These are phyloP conservation scores for Imleria badia DNA, from an alignment of 768 basidiomycete genomes.

Conservation along the genomic window DNA sequence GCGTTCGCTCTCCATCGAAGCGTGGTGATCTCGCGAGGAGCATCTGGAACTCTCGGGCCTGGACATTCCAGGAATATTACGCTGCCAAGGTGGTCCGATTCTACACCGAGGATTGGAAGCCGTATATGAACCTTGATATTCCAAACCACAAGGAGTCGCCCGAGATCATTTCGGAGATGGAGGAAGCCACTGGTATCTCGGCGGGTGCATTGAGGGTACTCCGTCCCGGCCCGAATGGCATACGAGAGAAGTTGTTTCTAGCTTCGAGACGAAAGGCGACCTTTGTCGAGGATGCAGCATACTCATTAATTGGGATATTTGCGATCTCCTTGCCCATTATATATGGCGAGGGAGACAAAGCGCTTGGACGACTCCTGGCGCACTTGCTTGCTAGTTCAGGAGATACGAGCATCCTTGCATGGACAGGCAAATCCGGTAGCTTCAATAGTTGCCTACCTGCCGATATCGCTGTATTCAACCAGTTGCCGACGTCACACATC, in stretches of 20 bases:
- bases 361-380: background rate
- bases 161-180: background rate
- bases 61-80: background rate
- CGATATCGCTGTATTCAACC: background rate
- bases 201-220: no score
- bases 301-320: background rate
- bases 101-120: background rate
- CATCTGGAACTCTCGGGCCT: background rate
- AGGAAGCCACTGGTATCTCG: no score
- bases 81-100: background rate
- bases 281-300: background rate
- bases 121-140: background rate
- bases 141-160: background rate
- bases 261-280: background rate
- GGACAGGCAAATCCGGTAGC: background rate
- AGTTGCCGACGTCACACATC: background rate
- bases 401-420: background rate
- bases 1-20: background rate
- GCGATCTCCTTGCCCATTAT: background rate
- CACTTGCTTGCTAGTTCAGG: background rate
- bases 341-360: background rate
- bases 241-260: background rate
- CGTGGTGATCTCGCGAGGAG: background rate
- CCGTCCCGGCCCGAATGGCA: background rate
- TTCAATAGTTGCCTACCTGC: background rate